Conservation (phyloP, 2,329 filamentous ascomycete genomes). For the Fusarium sp. region DNA sequence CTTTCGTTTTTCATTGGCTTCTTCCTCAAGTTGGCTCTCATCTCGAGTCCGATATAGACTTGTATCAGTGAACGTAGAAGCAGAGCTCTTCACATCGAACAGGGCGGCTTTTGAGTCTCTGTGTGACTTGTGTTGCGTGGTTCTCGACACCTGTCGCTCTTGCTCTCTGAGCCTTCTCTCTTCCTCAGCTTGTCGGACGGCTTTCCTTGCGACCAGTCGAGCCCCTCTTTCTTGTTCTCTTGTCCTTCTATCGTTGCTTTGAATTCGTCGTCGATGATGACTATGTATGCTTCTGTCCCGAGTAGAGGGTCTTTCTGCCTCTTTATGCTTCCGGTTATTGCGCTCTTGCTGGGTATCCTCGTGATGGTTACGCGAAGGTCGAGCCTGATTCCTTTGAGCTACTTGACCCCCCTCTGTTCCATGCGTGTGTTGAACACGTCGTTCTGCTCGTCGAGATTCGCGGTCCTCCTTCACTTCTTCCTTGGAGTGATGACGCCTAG, state of each 20-base stretch:
- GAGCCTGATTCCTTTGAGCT: not conserved
- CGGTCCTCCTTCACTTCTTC: not conserved
- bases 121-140: not conserved
- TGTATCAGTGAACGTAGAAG: not conserved
- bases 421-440: not conserved
- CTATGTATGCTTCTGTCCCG: not conserved
- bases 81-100: not conserved
- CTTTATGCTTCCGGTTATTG: not conserved
- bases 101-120: not conserved
- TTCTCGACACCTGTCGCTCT: not conserved
- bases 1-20: not conserved
- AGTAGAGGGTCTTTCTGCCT: not conserved
- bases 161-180: not conserved
- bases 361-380: not conserved
- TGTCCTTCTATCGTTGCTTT: not conserved
- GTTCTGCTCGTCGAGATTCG: not conserved
- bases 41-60: not conserved
- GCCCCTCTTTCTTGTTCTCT: not conserved
- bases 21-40: not conserved
- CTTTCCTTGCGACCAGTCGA: not conserved
- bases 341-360: not conserved
- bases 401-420: not conserved
- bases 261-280: not conserved
- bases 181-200: not conserved
- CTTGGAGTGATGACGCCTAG: not conserved